These are phyloP conservation scores for Cryphonectria nitschkei DNA, from an alignment of 2,329 filamentous ascomycete species.

Conservation along the genomic window DNA sequence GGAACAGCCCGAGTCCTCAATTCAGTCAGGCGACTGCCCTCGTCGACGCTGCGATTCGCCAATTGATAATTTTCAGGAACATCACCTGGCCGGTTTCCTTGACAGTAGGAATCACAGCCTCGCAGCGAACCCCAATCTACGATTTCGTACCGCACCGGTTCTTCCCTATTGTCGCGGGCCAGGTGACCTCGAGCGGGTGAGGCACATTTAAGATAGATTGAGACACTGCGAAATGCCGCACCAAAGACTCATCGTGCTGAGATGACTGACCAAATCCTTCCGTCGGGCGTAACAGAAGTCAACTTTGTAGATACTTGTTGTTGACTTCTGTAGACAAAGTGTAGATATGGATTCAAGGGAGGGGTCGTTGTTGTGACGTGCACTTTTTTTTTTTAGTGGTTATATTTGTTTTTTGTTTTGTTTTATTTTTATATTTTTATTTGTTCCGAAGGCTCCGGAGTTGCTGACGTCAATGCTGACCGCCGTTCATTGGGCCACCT, in stretches of 20 bases:
- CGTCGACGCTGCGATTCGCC: slow-evolving; percentile 19
- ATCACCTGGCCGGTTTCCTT: neutral
- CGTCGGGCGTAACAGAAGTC: no score
- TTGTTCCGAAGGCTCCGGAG: slow-evolving; percentile 7
- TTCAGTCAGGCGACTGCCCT: slow-evolving; percentile 19
- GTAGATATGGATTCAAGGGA: neutral
- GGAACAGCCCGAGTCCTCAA: slow-evolving; percentile 12
- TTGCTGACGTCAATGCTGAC: neutral
- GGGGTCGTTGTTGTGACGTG: neutral
- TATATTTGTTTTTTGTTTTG: no score
- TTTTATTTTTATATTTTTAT: no score
- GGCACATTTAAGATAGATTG: neutral
- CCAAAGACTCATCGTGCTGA: slow-evolving; percentile 3
- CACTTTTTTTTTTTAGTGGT: neutral
- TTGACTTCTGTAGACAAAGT: neutral
- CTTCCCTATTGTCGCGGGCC: slow-evolving; percentile 21
- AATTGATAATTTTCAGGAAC: slow-evolving; percentile 26
- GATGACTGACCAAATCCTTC: neutral
- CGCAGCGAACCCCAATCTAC: neutral
- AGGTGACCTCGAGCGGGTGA: slow-evolving; percentile 18
- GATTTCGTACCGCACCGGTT: slow-evolving; percentile 22
- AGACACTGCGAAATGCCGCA: neutral
- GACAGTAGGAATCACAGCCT: neutral
- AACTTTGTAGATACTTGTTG: neutral
- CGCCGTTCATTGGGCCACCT: neutral